These are phyloP conservation scores for Kalmusia sp. DNA, from an alignment of 2,329 filamentous ascomycete species.

Conservation along the genomic window DNA sequence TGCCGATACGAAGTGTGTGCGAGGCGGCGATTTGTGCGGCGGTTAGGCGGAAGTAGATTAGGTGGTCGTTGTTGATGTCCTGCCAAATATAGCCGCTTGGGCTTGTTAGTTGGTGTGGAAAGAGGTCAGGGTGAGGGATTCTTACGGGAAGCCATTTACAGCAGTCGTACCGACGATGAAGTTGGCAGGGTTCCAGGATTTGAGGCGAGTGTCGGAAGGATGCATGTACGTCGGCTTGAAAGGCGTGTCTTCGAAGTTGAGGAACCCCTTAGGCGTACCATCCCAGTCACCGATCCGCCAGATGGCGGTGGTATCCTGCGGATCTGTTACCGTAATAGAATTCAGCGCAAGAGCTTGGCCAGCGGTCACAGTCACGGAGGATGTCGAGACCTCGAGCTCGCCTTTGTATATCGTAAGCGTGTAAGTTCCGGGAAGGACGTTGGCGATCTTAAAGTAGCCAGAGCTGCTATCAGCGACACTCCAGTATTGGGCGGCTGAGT, in stretches of 20 bases:
- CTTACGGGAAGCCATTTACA: constrained; percentile 38
- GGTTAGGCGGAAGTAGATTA: constrained; percentile 50
- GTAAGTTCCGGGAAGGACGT: constrained; percentile 70
- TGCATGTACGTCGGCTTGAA: constrained; percentile 54
- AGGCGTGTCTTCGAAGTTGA: constrained; percentile 56
- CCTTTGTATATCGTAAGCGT: constrained; percentile 68
- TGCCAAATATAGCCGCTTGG: constrained; percentile 51
- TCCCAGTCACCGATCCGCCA: constrained; percentile 71
- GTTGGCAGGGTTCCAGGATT: constrained; percentile 29
- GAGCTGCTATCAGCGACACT: constrained; percentile 47
- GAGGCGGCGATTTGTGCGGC: constrained; percentile 27
- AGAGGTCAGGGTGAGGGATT: no score
- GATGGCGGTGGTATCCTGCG: constrained; percentile 57
- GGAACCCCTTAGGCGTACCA: constrained; percentile 63
- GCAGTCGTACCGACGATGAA: constrained; percentile 27
- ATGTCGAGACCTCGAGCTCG: constrained; percentile 39
- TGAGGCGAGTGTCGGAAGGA: constrained; percentile 41
- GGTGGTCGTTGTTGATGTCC: constrained; percentile 51
- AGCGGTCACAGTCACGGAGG: constrained; percentile 51
- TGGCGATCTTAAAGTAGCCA: constrained; percentile 66
- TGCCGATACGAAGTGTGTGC: constrained; percentile 27
- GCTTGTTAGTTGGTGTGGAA: background rate
- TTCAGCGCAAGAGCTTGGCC: constrained; percentile 55
- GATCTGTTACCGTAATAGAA: constrained; percentile 58
- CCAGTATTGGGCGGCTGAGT: constrained; percentile 49